phyloP scores from a whole-genome alignment of 768 basidiomycete genomes.

The Paxillus rubicundulus region DNA sequence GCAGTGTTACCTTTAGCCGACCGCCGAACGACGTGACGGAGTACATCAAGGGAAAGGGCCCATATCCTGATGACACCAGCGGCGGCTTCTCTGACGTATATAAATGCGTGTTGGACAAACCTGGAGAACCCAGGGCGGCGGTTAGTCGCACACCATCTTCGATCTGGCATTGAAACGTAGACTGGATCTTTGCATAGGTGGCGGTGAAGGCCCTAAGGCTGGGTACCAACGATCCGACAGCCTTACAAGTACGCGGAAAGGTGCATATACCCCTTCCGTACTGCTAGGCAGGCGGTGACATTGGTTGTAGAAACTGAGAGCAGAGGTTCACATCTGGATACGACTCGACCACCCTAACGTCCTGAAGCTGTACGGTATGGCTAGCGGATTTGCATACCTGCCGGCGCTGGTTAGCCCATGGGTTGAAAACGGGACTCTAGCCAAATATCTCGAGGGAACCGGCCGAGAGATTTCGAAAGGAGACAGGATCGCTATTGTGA shows the following conservation, averaged over 20 bases:
- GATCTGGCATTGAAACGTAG: background rate
- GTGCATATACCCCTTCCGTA: background rate
- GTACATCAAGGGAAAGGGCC: constrained; percentile 31
- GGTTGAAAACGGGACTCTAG: constrained; percentile 39
- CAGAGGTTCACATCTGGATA: constrained; percentile 40
- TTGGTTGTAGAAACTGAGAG: constrained; percentile 20
- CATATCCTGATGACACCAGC: constrained; percentile 32
- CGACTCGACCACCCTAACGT: constrained; percentile 38
- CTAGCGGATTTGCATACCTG: constrained; percentile 37
- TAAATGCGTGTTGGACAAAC: constrained; percentile 32
- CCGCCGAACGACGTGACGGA: constrained; percentile 22
- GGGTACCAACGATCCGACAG: background rate
- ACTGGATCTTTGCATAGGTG: background rate
- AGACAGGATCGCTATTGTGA: constrained; percentile 37
- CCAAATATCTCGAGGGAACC: constrained; percentile 36
- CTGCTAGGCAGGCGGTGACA: background rate
- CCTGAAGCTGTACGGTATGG: constrained; percentile 35
- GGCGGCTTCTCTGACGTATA: constrained; percentile 49
- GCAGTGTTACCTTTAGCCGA: too few relatives aligned
- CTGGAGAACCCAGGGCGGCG: background rate
- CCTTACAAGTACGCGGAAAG: background rate
- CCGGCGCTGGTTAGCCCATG: constrained; percentile 41
- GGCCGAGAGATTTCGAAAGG: constrained; percentile 36
- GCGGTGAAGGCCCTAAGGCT: constrained; percentile 6
- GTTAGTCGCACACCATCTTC: background rate